Base-by-base conservation (phyloP, 208 protist genomes). In the Crithidia acanthocephali region DNA sequence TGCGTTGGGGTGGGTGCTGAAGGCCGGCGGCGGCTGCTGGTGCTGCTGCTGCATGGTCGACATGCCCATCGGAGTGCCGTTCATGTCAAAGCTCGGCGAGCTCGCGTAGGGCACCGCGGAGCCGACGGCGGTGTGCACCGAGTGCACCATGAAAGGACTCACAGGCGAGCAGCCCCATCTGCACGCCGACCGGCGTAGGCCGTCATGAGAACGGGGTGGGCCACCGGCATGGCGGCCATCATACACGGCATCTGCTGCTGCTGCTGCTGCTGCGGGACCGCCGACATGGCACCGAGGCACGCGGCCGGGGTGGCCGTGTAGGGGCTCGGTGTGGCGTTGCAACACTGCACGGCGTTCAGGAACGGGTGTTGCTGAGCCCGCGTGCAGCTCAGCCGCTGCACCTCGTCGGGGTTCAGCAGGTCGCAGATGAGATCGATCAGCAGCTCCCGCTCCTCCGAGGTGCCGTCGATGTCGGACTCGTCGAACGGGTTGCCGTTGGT, bases 351-450 rank as follows among this genome's bases (percentile, higher is more conserved):
- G 9, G 20, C n/a, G 25, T 42, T 74, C 45, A 79, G 22, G 60
- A 94, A 94, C 0, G 81, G 64, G 70, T 96, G 88, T 16, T 68
- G 70, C 28, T 93, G 71, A 1, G 91, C 91, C 27, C 91, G 80
- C 15, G 70, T 58, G 87, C 91, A 94, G 53, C 74, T 82, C 16
- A 94, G 33, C 22, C 91, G 85, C 40, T 72, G 40, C 37, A 37
- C 52, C 62, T 86, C 83, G 68, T 96, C 86, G 22, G 89, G 88
- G 48, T 88, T 44, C n/a, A 96, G 69, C 8, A 96, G 74, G 25
- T 74, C 63, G 35, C 79, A 76, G 27, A 96, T 79, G n/a, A 96
- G 74, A 56, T 92, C 74, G 13, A 92, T 65, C 27, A 96, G 80
- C 16, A 68, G 71, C 45, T 69, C 53, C 35, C 86, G 78, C 33